Base-by-base conservation (phyloP, 2,329 filamentous ascomycete species). In the Tolypocladium album region DNA sequence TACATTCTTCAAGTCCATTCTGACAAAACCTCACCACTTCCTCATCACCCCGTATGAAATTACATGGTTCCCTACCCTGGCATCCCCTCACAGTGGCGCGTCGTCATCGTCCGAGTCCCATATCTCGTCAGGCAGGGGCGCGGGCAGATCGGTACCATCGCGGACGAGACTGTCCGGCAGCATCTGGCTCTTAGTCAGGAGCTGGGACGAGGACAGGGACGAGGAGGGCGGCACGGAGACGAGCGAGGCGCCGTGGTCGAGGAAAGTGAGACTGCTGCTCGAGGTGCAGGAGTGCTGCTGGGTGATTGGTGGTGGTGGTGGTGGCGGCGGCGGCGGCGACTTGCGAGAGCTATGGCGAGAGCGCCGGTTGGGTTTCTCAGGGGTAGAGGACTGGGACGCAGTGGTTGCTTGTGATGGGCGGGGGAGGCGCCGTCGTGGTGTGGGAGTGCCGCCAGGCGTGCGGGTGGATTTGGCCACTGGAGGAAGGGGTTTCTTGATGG, bases 111-210 rank as follows among this genome's bases (percentile, higher is more conserved):
- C 72, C 45, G 72, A 76, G 62, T 75, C 75, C 69, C 68, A 75
- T 39, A 76, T 72, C 60, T 70, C 71, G 12, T 69, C 31, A 11
- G 50, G 50, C 20, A 76, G 71, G 59, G 70, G 70, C 17, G 70
- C 70, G 31, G 65, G 64, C 45, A 67, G 65, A 43, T 67, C 64
- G 20, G 61, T 66, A 36, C 72, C 71, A 39, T 78, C 77, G 38
- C 68, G 64, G 9, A 78, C 27, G 59, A 79, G 68, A 61, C 76
- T 79, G 52, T 79, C 76, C 3, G 82, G 77, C 60, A 85, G 69
- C 71, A 82, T 76, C 68, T 83, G 81, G 62, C 80, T 83, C 64
- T 74, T 76, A 1, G 78, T 77, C 60, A 79, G 67, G 22, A 83
- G 71, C 68, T 85, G 79, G 11, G 79, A 81, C 2, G 69, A 66